phyloP scores from a whole-genome alignment of 768 basidiomycete species.

The Lyophyllum atratum region DNA sequence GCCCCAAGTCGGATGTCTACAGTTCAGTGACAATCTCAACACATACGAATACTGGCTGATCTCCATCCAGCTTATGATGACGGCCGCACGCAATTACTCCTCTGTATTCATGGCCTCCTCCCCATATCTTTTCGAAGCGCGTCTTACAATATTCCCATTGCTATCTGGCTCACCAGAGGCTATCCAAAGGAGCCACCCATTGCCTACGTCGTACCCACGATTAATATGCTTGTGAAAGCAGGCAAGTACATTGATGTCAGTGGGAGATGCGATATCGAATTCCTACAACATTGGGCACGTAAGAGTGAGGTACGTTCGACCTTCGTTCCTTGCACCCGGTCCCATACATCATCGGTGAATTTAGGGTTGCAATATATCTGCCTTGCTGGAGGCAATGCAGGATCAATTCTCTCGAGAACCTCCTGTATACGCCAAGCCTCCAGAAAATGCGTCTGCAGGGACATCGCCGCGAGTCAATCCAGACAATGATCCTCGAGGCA shows the following conservation, averaged over 20 bases:
- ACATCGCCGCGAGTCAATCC: slow-evolving; percentile 6
- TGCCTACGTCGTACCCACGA: slow-evolving; percentile 89
- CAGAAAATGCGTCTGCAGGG: slow-evolving; percentile 24
- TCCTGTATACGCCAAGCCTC: slow-evolving; percentile 88
- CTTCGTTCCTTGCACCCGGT: slow-evolving; percentile 15
- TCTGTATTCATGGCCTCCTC: slow-evolving; percentile 89
- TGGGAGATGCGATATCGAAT: slow-evolving; percentile 70
- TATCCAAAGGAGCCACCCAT: slow-evolving; percentile 86
- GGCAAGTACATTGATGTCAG: slow-evolving; percentile 78
- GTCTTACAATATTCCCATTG: slow-evolving; percentile 92
- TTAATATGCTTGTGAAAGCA: slow-evolving; percentile 85
- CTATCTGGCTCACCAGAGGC: slow-evolving; percentile 83
- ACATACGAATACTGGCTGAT: slow-evolving; percentile 12
- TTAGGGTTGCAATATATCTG: slow-evolving; percentile 77
- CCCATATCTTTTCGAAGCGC: slow-evolving; percentile 78
- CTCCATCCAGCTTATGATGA: slow-evolving; percentile 80
- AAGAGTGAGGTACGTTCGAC: slow-evolving; percentile 74
- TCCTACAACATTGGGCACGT: slow-evolving; percentile 74
- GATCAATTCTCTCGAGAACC: slow-evolving; percentile 83
- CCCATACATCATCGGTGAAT: slow-evolving; percentile 11
- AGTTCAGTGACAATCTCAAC: slow-evolving; percentile 40
- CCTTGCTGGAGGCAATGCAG: slow-evolving; percentile 76
- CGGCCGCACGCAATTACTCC: slow-evolving; percentile 87
- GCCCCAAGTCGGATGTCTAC: slow-evolving; percentile 84
- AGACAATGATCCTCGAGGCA: slow-evolving; percentile 21